Percentiles rank a stretch among this genome's conserved stretches.
phyloP scores from a whole-genome alignment of 371 early-diverging fungal species.

The Rhizopus sp. region DNA sequence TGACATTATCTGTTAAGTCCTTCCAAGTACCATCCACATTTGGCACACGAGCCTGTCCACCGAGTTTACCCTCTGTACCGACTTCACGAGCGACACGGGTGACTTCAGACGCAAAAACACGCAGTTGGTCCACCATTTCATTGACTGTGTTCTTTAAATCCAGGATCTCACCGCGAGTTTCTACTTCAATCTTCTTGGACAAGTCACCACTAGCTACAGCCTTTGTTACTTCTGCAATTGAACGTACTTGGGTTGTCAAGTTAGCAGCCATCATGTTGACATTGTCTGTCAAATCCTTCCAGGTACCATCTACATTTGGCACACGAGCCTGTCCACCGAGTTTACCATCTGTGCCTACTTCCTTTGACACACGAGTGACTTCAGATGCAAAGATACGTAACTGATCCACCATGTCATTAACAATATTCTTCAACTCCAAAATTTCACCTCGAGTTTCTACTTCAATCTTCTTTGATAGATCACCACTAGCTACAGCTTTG shows the following conservation, averaged over 20 bases:
- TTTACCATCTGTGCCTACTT: conserved; percentile 46
- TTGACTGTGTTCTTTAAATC: conserved; percentile 24
- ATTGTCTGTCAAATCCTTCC: conserved; percentile 25
- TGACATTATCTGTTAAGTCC: conserved; percentile 49
- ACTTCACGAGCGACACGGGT: conserved; percentile 51
- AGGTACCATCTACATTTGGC: conserved; percentile 29
- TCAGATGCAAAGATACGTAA: conserved; percentile 48
- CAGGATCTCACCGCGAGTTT: conserved; percentile 39
- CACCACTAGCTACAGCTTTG: conserved; percentile 35
- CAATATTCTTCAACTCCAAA: conserved; percentile 27
- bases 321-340: conserved; percentile 52
- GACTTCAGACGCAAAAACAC: conserved; percentile 49
- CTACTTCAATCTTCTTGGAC: conserved; percentile 36
- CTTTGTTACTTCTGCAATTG: conserved; percentile 41
- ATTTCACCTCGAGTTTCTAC: conserved; percentile 35
- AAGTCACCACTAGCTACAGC: conserved; percentile 44
- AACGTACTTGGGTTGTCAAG: conserved; percentile 45
- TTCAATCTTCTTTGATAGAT: conserved; percentile 33
- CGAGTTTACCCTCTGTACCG: conserved; percentile 23
- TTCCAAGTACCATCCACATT: conserved; percentile 51
- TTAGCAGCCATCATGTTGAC: conserved; percentile 48
- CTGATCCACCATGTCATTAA: conserved; percentile 32
- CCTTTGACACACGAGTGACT: conserved; percentile 36
- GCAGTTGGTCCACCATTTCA: conserved; percentile 50
- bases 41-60: conserved; percentile 29